Percentiles rank a stretch among this genome's conserved stretches.
Evolutionary conservation across 495 filamentous ascomycete species (phyloP).

Genomic region (Podospora fimiseda): DNA sequence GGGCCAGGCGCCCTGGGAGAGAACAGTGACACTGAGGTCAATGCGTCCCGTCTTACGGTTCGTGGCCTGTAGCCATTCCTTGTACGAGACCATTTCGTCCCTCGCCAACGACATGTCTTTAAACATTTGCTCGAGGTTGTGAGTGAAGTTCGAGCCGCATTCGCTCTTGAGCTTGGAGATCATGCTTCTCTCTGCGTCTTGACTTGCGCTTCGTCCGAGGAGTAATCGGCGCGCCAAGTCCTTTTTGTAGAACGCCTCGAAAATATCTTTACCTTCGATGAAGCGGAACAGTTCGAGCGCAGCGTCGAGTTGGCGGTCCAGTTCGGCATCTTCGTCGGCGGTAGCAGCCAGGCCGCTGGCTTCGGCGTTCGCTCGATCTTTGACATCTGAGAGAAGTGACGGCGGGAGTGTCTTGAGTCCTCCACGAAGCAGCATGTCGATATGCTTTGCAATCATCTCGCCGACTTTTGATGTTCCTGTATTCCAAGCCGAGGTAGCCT

Average conservation of each 20-base stretch:
- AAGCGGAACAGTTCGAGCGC: constrained; percentile 92
- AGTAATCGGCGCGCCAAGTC: constrained; percentile 84
- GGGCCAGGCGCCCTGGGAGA: constrained; percentile 86
- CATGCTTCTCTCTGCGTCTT: constrained; percentile 95
- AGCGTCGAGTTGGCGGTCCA: constrained; percentile 84
- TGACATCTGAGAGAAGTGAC: constrained; percentile 44
- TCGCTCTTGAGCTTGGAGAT: constrained; percentile 82
- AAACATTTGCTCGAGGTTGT: constrained; percentile 98
- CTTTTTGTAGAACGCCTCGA: constrained; percentile 98
- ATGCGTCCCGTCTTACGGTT: constrained; percentile 49
- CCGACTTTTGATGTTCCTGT: constrained; percentile 88
- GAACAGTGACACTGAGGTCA: constrained; percentile 79
- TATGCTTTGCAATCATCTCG: constrained; percentile 97
- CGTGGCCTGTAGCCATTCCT: constrained; percentile 35
- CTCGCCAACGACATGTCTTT: constrained; percentile 88
- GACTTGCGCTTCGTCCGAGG: constrained; percentile 84
- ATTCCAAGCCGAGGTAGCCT: constrained; percentile 59
- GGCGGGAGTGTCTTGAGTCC: constrained; percentile 74
- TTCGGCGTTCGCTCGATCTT: constrained; percentile 46
- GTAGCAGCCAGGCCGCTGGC: constrained; percentile 49
- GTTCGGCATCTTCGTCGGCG: constrained; percentile 80
- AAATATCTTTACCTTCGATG: constrained; percentile 94
- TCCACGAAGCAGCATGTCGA: constrained; percentile 80
- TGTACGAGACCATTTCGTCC: constrained; percentile 79
- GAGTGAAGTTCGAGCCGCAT: constrained; percentile 87